These are phyloP conservation scores for Metarhizium rileyi DNA, from an alignment of 2,329 filamentous ascomycete species.

Conservation along the genomic window DNA sequence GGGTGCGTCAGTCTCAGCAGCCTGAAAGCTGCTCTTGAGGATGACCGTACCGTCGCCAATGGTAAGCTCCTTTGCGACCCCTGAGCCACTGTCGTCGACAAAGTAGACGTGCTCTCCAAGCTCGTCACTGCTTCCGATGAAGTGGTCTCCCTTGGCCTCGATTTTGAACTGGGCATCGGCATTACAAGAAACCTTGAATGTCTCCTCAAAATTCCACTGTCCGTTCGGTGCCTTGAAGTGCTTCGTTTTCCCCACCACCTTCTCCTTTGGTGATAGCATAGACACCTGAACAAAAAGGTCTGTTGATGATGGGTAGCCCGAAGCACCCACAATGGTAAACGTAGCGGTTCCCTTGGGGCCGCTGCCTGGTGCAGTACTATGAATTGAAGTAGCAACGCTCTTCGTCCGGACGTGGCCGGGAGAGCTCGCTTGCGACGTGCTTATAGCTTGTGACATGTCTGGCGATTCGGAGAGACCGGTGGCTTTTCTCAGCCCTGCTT, in stretches of 20 bases:
- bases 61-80: constrained; percentile 61
- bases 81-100: constrained; percentile 67
- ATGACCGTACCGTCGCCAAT: constrained; percentile 65
- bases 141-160: constrained; percentile 74
- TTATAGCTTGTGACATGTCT: constrained; percentile 15
- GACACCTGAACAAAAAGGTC: constrained; percentile 72
- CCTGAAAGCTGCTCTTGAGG: constrained; percentile 63
- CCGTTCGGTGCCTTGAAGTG: constrained; percentile 67
- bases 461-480: constrained; percentile 26
- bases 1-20: constrained; percentile 34
- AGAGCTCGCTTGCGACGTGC: constrained; percentile 18
- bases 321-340: constrained; percentile 71
- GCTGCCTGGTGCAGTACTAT: constrained; percentile 51
- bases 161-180: constrained; percentile 82
- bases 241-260: constrained; percentile 86
- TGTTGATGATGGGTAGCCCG: constrained; percentile 64
- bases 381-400: constrained; percentile 54
- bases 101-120: constrained; percentile 85
- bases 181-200: constrained; percentile 66
- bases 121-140: constrained; percentile 72
- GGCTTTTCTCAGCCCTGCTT: constrained; percentile 32
- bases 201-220: constrained; percentile 62
- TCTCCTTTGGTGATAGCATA: constrained; percentile 58
- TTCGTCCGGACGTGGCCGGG: constrained; percentile 39
- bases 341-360: constrained; percentile 64